A percentile compares a stretch with the other conserved stretches of the same genome.
phyloP scores from a whole-genome alignment of 148 eudicot genomes.

The Rhododendron ferrugineum region DNA sequence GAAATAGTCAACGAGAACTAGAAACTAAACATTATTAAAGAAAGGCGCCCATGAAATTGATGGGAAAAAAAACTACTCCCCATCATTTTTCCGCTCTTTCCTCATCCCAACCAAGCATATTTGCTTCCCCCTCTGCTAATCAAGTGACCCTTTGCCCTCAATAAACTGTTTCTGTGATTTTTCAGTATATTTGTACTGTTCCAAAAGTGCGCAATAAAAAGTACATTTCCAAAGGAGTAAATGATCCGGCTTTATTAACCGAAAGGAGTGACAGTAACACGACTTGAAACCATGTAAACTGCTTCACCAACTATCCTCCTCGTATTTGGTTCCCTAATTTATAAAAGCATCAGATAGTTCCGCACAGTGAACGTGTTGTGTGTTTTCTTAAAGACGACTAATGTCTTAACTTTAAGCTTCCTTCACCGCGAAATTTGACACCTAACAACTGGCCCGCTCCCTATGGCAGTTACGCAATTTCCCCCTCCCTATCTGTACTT shows the following conservation, averaged over 20 bases:
- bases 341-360: neutral
- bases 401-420: neutral
- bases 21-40: neutral
- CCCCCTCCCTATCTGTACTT: neutral
- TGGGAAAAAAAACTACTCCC: neutral
- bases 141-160: neutral
- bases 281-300: neutral
- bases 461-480: neutral
- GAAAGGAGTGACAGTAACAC: neutral
- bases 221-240: neutral
- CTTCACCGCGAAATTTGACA: neutral
- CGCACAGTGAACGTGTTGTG: neutral
- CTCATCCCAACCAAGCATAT: conserved; percentile 1
- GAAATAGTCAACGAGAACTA: neutral
- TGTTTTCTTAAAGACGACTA: neutral
- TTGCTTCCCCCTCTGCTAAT: neutral
- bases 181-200: neutral
- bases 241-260: neutral
- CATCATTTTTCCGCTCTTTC: neutral
- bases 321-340: neutral
- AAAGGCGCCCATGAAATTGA: neutral
- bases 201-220: neutral
- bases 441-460: neutral
- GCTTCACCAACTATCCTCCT: neutral
- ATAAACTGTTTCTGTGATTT: neutral